These are phyloP conservation scores for Camelina hispida DNA, from an alignment of 345 rosid genomes.

Conservation along the genomic window DNA sequence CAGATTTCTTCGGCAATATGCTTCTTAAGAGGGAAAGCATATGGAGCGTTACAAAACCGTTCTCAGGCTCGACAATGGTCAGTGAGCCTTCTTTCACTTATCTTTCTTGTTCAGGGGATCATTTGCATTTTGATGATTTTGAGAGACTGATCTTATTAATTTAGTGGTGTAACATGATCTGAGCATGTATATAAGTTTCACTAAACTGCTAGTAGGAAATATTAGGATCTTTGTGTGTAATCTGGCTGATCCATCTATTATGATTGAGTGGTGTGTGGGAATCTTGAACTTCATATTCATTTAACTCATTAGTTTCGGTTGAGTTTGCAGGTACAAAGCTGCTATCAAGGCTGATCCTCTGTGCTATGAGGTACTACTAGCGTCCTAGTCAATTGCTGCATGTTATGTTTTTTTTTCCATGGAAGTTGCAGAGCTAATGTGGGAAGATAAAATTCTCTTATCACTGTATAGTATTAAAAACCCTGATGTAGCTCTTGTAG, in stretches of 20 bases:
- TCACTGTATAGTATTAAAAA: constrained; percentile 17
- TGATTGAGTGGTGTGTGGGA: constrained; percentile 7
- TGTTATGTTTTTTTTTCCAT: constrained; percentile 18
- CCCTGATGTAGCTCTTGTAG: not conserved
- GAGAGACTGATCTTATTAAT: constrained; percentile 9
- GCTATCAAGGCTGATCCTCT: constrained; percentile 97
- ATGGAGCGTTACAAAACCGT: constrained; percentile 89
- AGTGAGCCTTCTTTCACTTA: constrained; percentile 25
- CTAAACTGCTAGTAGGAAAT: not conserved
- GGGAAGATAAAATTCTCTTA: constrained; percentile 1
- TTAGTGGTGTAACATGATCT: not conserved
- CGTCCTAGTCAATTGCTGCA: constrained; percentile 18
- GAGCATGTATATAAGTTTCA: constrained; percentile 1
- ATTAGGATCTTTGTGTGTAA: constrained; percentile 17
- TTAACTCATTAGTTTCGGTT: constrained; percentile 12
- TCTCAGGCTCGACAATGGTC: constrained; percentile 90
- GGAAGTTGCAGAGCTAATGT: constrained; percentile 5
- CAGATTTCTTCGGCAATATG: constrained; percentile 94
- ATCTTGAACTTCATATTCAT: constrained; percentile 5
- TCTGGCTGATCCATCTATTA: not conserved
- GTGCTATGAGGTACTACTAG: constrained; percentile 82
- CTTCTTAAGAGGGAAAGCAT: constrained; percentile 93
- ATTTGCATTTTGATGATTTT: not conserved
- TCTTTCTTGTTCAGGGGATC: constrained; percentile 6
- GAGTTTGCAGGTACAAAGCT: constrained; percentile 80